Percentiles rank a stretch among this genome's conserved stretches.
Evolutionary conservation across 2,329 filamentous ascomycete species (phyloP).

Genomic region (Cylindrodendrum hubeiense): DNA sequence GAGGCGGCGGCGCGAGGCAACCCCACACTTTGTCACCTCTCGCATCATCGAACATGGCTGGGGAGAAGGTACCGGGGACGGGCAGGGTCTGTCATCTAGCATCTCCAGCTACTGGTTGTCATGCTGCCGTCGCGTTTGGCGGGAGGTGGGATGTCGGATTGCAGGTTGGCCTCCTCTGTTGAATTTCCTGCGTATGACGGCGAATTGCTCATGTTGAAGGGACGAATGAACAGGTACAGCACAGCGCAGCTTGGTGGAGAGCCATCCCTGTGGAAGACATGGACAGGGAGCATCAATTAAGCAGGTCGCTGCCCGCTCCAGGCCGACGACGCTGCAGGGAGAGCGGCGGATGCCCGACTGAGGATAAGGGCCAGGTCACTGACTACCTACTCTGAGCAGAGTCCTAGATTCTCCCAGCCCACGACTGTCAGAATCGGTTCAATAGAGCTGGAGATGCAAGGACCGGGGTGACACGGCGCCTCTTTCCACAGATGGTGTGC

Average conservation of each 20-base stretch:
- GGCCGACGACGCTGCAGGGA: not conserved
- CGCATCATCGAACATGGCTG: slow-evolving; percentile 22
- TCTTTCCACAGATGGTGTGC: slow-evolving; percentile 22
- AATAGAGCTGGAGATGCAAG: slow-evolving; percentile 29
- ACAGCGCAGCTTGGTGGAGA: not conserved
- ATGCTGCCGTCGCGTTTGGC: not conserved
- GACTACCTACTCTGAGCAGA: not conserved
- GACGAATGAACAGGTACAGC: not conserved
- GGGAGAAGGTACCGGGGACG: slow-evolving; percentile 13
- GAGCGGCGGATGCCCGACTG: not conserved
- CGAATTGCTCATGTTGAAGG: too few species aligned
- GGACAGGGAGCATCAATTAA: not conserved
- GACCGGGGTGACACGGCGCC: slow-evolving; percentile 23
- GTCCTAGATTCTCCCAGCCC: not conserved
- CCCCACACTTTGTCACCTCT: slow-evolving; percentile 37
- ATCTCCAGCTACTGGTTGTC: not conserved
- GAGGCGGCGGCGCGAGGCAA: slow-evolving; percentile 43
- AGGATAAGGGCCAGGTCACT: slow-evolving; percentile 10
- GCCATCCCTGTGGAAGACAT: not conserved
- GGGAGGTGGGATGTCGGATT: too few species aligned
- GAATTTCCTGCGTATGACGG: too few species aligned
- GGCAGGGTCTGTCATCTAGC: not conserved
- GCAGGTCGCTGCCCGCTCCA: not conserved
- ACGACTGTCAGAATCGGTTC: slow-evolving; percentile 19
- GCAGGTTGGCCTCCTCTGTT: too few species aligned